Base-by-base conservation (phyloP, 2,329 filamentous ascomycete genomes). In the Coniochaeta sp. region DNA sequence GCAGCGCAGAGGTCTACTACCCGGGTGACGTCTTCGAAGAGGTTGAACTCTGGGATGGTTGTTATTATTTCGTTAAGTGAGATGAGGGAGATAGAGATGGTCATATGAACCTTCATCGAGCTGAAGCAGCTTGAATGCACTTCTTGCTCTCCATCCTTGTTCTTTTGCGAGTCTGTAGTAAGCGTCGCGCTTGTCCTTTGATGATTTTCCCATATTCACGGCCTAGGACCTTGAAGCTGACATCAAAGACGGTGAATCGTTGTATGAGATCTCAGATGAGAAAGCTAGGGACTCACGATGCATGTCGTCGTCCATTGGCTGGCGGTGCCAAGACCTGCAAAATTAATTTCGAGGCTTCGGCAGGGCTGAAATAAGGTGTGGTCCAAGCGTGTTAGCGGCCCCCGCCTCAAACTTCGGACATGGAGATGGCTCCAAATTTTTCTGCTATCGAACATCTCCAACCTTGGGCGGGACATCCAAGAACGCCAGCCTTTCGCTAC, bases 151-250 rank as follows among this genome's bases (percentile, higher is more conserved):
- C 92, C 94, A 99, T 57, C 95, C 95, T 75, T 99, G 94, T 70
- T 99, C 94, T 72, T 99, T 99, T 16, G 94, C 94, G 8, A 99
- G 87, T 51, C 94, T 83, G 65, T 99, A 99, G 72, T 99, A 99
- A 46, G 91, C 91, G 68, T 99, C 94, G 50, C 94, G 88, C 73
- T 99, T 99, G 66, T 99, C 94, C 71, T 99, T 99, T 47, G 92
- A 97, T 1, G 94, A 96, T 68, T 97, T 97, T 1, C 91, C 91
- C 91, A 96, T 95, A 27, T 45, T 70, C 14, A 12, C 38, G 13
- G 13, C 13, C 8, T 38, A 14, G n/a, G 16, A 5, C 33, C 16
- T 20, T 22, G 33, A n/a, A n/a, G n/a, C n/a, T n/a, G n/a, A n/a
- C n/a, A n/a, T n/a, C n/a, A n/a, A n/a, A n/a, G n/a, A n/a, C n/a